Evolutionary conservation across 306 rosid genomes (phyloP), one percentile per base, ranked within the genome.

Genomic region (Cicer judaicum): DNA sequence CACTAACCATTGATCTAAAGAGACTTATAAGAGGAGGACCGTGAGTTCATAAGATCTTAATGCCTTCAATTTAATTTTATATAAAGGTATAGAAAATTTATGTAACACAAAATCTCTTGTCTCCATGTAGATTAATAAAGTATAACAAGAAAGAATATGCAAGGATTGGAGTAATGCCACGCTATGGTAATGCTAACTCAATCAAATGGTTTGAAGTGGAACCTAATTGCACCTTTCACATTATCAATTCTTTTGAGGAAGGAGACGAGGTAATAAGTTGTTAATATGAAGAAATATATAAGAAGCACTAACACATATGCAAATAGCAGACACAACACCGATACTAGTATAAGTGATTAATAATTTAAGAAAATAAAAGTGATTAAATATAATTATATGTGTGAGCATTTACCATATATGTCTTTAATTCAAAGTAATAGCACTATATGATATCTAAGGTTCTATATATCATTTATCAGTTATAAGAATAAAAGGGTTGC

Each of bases 141-240:
- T 90, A 85, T 73, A 59, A 72, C 0, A 84, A 82, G 49, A 79
- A 87, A 42, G 90, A 66, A 38, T 83, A 83, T 34, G 88, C 96
- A 16, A 88, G 87, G 73, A 92, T 92, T 41, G 94, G 94, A 18
- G 77, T 90, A 14, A 90, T 92, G 92, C 96, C 92, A 47, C 96
- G 85, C 70, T 88, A 78, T 55, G 91, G 96, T 18, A 76, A 87
- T 73, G 82, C 89, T 14, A 55, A 68, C 72, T 87, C 92, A 72
- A 66, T 90, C 70, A 61, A 61, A 46, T 92, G 98, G 98, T 90
- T 90, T 82, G 56, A 78, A 0, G 94, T 90, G 42, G 78, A 85
- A 77, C 90, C 89, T 63, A 84, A 81, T 50, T 88, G 90, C 82
- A 86, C 92, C 8, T 75, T 90, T 75, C 96, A 86, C 77, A 82